phyloP scores from a whole-genome alignment of 2,329 filamentous ascomycete genomes.

The Xylaria digitata region DNA sequence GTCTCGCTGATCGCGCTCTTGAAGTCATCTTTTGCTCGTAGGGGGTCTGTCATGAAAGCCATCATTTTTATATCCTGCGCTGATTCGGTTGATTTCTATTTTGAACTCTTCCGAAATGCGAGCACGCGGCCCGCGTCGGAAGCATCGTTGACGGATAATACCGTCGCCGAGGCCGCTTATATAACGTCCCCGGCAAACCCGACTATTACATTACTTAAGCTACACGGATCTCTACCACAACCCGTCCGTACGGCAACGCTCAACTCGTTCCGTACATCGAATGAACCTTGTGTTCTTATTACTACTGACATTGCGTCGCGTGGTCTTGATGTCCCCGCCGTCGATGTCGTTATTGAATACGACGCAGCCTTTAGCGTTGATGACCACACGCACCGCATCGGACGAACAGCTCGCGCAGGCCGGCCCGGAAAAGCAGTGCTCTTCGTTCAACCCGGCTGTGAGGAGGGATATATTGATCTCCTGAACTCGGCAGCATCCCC shows the following conservation, averaged over 20 bases:
- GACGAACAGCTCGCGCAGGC: conserved; percentile 92
- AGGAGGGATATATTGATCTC: conserved; percentile 89
- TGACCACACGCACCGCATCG: conserved; percentile 94
- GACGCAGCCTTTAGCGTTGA: conserved; percentile 93
- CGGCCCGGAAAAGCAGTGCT: conserved; percentile 86
- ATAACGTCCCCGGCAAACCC: conserved; percentile 81
- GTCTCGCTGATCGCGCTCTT: conserved; percentile 87
- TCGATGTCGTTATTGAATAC: conserved; percentile 95
- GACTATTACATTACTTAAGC: conserved; percentile 79
- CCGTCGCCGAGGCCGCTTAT: conserved; percentile 75
- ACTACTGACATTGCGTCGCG: conserved; percentile 97
- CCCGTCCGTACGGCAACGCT: conserved; percentile 88
- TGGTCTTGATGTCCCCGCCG: conserved; percentile 92
- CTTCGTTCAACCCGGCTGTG: conserved; percentile 89
- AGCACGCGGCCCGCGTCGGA: conserved; percentile 43
- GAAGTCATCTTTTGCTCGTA: conserved; percentile 87
- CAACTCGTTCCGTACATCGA: conserved; percentile 78
- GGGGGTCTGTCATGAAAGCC: conserved; percentile 93
- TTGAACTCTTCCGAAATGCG: conserved; percentile 75
- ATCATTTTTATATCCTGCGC: conserved; percentile 98
- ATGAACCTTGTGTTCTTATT: conserved; percentile 82
- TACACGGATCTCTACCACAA: conserved; percentile 93
- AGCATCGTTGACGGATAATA: conserved; percentile 61
- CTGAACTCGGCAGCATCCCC: conserved; percentile 64
- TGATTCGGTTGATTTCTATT: conserved; percentile 97